These are phyloP conservation scores for Ustilago hordei DNA, from an alignment of 1,284 basidiomycete genomes.

Conservation along the genomic window DNA sequence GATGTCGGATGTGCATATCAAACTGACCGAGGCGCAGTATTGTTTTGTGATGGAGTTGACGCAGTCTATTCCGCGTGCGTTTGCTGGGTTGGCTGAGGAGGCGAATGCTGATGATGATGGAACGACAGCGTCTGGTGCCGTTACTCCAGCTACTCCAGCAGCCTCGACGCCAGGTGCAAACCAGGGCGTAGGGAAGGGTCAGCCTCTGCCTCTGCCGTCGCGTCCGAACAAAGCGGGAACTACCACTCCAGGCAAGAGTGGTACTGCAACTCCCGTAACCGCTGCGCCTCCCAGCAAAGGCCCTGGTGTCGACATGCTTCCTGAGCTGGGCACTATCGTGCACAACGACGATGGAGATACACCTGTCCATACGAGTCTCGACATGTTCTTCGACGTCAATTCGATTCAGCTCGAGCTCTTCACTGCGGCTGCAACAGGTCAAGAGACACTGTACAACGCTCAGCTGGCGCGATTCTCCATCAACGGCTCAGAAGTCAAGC, in stretches of 20 bases:
- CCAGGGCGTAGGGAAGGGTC: slow-evolving; percentile 16
- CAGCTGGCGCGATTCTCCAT: slow-evolving; percentile 89
- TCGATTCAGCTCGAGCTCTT: slow-evolving; percentile 92
- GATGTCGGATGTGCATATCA: slow-evolving; percentile 90
- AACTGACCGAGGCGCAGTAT: slow-evolving; percentile 92
- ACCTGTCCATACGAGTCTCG: slow-evolving; percentile 73
- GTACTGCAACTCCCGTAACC: slow-evolving; percentile 8
- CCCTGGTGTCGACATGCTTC: slow-evolving; percentile 71
- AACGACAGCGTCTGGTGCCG: slow-evolving; percentile 36
- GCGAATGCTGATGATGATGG: slow-evolving; percentile 64
- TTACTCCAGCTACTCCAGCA: neutral
- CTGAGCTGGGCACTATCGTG: slow-evolving; percentile 71
- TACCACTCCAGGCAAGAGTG: slow-evolving; percentile 22
- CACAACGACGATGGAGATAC: slow-evolving; percentile 50
- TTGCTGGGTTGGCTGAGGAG: slow-evolving; percentile 66
- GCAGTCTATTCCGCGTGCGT: slow-evolving; percentile 80
- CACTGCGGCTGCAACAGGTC: slow-evolving; percentile 76
- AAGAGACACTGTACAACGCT: slow-evolving; percentile 78
- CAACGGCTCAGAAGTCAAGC: slow-evolving; percentile 81
- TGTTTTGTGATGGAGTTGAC: slow-evolving; percentile 79
- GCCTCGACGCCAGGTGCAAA: slow-evolving; percentile 3
- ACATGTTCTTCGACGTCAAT: slow-evolving; percentile 81
- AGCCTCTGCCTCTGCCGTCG: slow-evolving; percentile 20
- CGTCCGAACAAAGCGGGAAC: slow-evolving; percentile 10
- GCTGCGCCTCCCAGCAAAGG: slow-evolving; percentile 33